A percentile compares a stretch with the other conserved stretches of the same genome.
phyloP scores from a whole-genome alignment of 2,329 filamentous ascomycete genomes.

The Trichoderma citrinoviride region DNA sequence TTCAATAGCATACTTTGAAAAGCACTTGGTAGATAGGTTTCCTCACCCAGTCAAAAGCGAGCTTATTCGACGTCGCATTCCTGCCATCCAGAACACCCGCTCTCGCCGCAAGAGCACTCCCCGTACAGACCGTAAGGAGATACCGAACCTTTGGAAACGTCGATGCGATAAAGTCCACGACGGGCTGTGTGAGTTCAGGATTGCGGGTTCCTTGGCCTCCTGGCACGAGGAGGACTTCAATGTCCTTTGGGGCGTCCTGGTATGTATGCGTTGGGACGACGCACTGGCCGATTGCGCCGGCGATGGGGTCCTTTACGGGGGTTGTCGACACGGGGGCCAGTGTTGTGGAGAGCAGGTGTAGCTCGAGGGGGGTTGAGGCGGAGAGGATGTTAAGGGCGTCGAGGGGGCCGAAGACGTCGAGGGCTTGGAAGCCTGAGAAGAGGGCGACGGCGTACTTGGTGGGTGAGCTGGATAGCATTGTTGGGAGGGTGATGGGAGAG shows the following conservation, averaged over 20 bases:
- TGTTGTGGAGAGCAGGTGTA: constrained; percentile 31
- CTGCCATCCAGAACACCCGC: constrained; percentile 56
- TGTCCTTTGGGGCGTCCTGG: constrained; percentile 33
- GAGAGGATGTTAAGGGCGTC: constrained; percentile 36
- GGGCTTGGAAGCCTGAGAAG: constrained; percentile 38
- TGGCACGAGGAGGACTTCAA: constrained; percentile 41
- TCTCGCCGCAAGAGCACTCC: constrained; percentile 51
- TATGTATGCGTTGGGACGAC: constrained; percentile 41
- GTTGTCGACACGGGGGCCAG: constrained; percentile 33
- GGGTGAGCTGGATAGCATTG: constrained; percentile 6
- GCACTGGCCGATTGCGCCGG: constrained; percentile 31
- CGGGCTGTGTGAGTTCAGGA: constrained; percentile 25
- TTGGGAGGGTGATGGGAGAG: not conserved
- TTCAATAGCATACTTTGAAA: not conserved
- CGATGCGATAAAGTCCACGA: constrained; percentile 43
- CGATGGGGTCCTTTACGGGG: not conserved
- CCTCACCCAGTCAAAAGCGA: constrained; percentile 43
- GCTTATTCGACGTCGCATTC: constrained; percentile 61
- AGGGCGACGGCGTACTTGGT: constrained; percentile 35
- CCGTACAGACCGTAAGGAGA: constrained; percentile 63
- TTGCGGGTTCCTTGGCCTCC: constrained; percentile 37
- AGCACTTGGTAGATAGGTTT: not conserved
- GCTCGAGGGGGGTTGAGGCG: constrained; percentile 24
- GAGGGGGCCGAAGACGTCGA: constrained; percentile 43
- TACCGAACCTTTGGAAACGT: constrained; percentile 46